phyloP scores from a whole-genome alignment of 257 asterid species.

The Phtheirospermum japonicum region DNA sequence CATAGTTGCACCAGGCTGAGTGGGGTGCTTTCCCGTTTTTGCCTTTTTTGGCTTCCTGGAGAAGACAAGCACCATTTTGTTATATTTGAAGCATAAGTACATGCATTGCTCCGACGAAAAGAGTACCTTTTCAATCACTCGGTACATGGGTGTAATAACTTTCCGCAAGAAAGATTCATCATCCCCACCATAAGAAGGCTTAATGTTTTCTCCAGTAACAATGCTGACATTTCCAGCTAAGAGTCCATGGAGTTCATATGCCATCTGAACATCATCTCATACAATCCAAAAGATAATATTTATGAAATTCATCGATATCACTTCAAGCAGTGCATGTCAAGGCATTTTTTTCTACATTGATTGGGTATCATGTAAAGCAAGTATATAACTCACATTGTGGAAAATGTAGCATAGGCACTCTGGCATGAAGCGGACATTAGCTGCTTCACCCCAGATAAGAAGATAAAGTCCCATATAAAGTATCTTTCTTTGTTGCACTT shows the following conservation, averaged over 20 bases:
- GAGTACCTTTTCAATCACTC: conserved; percentile 68
- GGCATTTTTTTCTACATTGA: conserved; percentile 6
- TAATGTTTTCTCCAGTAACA: conserved; percentile 86
- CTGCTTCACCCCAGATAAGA: conserved; percentile 92
- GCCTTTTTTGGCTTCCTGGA: conserved; percentile 65
- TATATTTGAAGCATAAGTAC: conserved; percentile 22
- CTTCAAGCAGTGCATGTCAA: background rate
- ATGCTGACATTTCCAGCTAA: conserved; percentile 90
- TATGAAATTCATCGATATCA: background rate
- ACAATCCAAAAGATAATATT: conserved; percentile 9
- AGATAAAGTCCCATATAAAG: conserved; percentile 88
- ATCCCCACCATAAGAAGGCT: conserved; percentile 91
- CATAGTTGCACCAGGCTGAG: conserved; percentile 82
- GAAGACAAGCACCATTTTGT: conserved; percentile 20
- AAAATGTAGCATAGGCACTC: conserved; percentile 89
- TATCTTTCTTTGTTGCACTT: conserved; percentile 67
- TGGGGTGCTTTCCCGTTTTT: conserved; percentile 72
- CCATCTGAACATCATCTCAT: conserved; percentile 56
- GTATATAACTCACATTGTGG: conserved; percentile 60
- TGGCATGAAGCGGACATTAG: conserved; percentile 81
- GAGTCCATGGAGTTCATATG: conserved; percentile 84
- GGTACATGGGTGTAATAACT: conserved; percentile 74
- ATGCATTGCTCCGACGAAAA: conserved; percentile 19
- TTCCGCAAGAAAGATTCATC: conserved; percentile 74
- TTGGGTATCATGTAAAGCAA: conserved; percentile 15